Evolutionary conservation across 1,139 yeast species (phyloP).

Genomic region (Yamadazyma pseudoaaseri): DNA sequence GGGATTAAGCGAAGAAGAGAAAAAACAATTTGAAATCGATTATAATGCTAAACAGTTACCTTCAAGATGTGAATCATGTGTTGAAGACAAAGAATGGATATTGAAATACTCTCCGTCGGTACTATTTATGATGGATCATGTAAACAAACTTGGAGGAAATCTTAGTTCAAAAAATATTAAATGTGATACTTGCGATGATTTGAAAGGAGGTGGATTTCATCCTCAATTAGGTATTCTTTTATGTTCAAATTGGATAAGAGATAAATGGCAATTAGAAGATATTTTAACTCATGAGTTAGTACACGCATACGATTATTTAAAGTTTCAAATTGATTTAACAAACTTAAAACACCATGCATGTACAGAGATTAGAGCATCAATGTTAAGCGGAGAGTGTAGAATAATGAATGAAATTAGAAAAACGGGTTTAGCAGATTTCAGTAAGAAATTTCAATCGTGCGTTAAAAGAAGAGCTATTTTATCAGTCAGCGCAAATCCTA

Average conservation of each 20-base stretch:
- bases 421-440: slow-evolving; percentile 59
- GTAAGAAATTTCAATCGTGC: slow-evolving; percentile 87
- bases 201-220: slow-evolving; percentile 91
- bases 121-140: slow-evolving; percentile 82
- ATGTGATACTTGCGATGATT: slow-evolving; percentile 84
- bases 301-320: slow-evolving; percentile 88
- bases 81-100: slow-evolving; percentile 77
- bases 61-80: slow-evolving; percentile 59
- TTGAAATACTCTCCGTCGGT: slow-evolving; percentile 81
- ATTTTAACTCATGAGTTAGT: slow-evolving; percentile 89
- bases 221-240: slow-evolving; percentile 84
- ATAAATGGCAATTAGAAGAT: slow-evolving; percentile 85
- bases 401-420: slow-evolving; percentile 80
- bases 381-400: slow-evolving; percentile 93
- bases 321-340: slow-evolving; percentile 81
- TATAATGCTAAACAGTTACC: slow-evolving; percentile 49
- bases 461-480: slow-evolving; percentile 83
- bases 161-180: slow-evolving; percentile 48
- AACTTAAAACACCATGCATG: slow-evolving; percentile 94
- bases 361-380: slow-evolving; percentile 91
- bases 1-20: slow-evolving; percentile 56
- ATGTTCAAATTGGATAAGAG: slow-evolving; percentile 80
- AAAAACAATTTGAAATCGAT: slow-evolving; percentile 58
- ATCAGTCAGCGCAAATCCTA: slow-evolving; percentile 84
- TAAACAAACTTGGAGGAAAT: slow-evolving; percentile 66